Evolutionary conservation across 495 filamentous ascomycete genomes (phyloP).

Genomic region (Xylaria intraflava): DNA sequence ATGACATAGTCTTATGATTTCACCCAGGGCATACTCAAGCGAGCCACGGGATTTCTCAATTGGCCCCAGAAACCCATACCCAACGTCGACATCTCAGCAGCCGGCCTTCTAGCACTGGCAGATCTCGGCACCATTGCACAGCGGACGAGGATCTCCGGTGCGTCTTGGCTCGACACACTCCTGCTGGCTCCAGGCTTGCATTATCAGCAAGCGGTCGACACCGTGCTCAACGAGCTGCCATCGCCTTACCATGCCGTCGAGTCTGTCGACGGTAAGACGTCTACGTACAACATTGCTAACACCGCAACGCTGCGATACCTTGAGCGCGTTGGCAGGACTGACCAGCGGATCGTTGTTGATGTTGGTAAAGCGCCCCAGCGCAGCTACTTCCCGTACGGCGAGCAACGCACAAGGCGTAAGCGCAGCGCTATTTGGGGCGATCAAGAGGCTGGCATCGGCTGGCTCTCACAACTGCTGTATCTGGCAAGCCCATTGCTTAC

Average conservation of each 20-base stretch:
- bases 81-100: constrained; percentile 38
- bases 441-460: constrained; percentile 27
- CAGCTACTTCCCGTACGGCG: constrained; percentile 12
- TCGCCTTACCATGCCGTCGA: constrained; percentile 28
- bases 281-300: constrained; percentile 46
- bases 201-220: constrained; percentile 51
- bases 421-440: constrained; percentile 28
- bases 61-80: constrained; percentile 33
- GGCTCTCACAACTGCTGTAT: constrained; percentile 40
- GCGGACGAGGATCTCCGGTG: constrained; percentile 49
- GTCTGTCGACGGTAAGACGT: constrained; percentile 24
- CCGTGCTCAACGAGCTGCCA: constrained; percentile 25
- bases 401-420: constrained; percentile 10
- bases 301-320: constrained; percentile 48
- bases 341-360: constrained; percentile 40
- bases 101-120: constrained; percentile 49
- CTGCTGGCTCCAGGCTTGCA: constrained; percentile 55
- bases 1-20: neutral
- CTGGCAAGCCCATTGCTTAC: constrained; percentile 40
- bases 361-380: constrained; percentile 30
- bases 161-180: constrained; percentile 46
- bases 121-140: constrained; percentile 48
- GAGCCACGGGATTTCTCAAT: constrained; percentile 22
- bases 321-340: constrained; percentile 38
- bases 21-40: constrained; percentile 21